Base-by-base conservation (phyloP, 768 basidiomycete genomes). In the Paxillus rubicundulus region DNA sequence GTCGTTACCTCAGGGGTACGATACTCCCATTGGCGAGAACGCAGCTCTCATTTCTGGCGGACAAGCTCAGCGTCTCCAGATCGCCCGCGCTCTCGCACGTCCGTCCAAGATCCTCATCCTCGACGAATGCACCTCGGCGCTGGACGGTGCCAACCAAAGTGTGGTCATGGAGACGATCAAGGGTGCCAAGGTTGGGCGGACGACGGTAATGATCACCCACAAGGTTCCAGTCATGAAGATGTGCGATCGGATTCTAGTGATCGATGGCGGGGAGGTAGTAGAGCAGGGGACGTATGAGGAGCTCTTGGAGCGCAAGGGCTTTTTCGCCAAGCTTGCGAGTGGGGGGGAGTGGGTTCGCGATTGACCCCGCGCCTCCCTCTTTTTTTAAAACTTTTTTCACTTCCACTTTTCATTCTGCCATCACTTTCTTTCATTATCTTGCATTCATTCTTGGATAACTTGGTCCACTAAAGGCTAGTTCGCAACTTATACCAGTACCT, bases 41-140 rank as follows among this genome's bases (percentile, higher is more conserved):
- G 96, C 92, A 0, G 73, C 80, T n/a, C 77, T 93, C 39, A 82
- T 98, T 52, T 95, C 92, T 0, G 96, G 96, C 17, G 96, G 96
- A 1, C 96, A 98, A 64, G 93, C 92, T 1, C 96, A 98, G 72
- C 82, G 96, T 7, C 74, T 98, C 16, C 87, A 89, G 66, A 93
- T 98, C 60, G 95, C 95, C 0, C 81, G 95, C 6, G 92, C 95
- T 0, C 79, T 98, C n/a, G 87, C 85, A 2, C 77, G 89, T 32
- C 79, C 82, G 0, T 75, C 85, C 0, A 80, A 77, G 41, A 80
- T 98, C 13, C 75, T 97, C 42, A 84, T 98, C 33, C 74, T 98
- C 49, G 96, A 98, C 66, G 96, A 98, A 66, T 97, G 94, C 65
- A 98, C 96, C n/a, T 86, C 84, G 39, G 92, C 95, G 5, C 72